Conservation (phyloP, 2,329 filamentous ascomycete species). For the Tolypocladium sp. region DNA sequence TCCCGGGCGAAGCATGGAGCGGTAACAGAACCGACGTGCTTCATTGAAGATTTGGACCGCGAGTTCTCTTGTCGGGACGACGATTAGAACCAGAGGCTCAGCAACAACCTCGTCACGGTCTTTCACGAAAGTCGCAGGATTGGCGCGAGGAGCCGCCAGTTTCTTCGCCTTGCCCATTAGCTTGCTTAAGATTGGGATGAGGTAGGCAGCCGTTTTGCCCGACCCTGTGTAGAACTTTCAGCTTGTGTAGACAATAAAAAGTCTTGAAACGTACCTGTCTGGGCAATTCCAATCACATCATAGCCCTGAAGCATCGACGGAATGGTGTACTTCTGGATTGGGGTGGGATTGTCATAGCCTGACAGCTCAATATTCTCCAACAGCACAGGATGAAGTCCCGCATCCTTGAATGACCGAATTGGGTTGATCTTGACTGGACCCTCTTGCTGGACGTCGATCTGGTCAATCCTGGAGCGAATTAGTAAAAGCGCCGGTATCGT, state of each 20-base stretch:
- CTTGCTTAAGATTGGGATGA: constrained; percentile 81
- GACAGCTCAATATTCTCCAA: constrained; percentile 65
- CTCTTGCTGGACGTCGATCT: constrained; percentile 49
- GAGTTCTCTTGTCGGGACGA: constrained; percentile 82
- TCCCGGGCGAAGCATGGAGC: constrained; percentile 86
- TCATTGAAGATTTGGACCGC: constrained; percentile 95
- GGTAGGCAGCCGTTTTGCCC: constrained; percentile 89
- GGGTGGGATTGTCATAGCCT: constrained; percentile 65
- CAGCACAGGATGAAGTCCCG: constrained; percentile 80
- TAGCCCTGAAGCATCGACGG: constrained; percentile 68
- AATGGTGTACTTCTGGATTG: constrained; percentile 79
- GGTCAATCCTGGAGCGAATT: constrained; percentile 34
- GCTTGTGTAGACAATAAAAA: background rate
- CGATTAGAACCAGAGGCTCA: constrained; percentile 79
- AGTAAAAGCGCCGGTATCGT: constrained; percentile 12
- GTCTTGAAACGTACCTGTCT: constrained; percentile 55
- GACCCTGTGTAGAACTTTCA: constrained; percentile 52
- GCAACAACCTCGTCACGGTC: constrained; percentile 49
- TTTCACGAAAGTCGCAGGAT: constrained; percentile 45
- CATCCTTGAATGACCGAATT: constrained; percentile 56
- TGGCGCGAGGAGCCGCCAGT: constrained; percentile 68
- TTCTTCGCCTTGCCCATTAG: constrained; percentile 95
- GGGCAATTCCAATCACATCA: constrained; percentile 82
- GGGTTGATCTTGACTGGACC: constrained; percentile 41
- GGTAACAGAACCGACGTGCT: constrained; percentile 84